phyloP scores from a whole-genome alignment of 805 yeast genomes.

The Wickerhamiella azyma region DNA sequence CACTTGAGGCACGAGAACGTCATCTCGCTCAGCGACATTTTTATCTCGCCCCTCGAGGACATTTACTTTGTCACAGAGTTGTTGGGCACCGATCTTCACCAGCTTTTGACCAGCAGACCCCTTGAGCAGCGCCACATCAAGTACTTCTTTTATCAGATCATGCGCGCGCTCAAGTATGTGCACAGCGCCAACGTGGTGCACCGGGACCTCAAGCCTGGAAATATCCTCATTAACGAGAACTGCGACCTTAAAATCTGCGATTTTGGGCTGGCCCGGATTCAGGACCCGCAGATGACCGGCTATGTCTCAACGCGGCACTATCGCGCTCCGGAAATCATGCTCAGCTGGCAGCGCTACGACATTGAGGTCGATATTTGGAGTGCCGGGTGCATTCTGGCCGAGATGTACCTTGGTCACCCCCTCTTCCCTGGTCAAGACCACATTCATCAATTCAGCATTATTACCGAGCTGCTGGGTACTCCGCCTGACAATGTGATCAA shows the following conservation, averaged over 20 bases:
- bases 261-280: conserved; percentile 90
- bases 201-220: conserved; percentile 70
- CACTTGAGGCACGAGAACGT: conserved; percentile 90
- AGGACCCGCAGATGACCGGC: conserved; percentile 98
- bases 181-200: conserved; percentile 89
- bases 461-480: conserved; percentile 88
- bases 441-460: conserved; percentile 93
- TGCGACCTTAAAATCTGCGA: conserved; percentile 87
- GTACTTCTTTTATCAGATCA: conserved; percentile 87
- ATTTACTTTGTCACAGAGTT: conserved; percentile 91
- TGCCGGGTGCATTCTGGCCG: conserved; percentile 94
- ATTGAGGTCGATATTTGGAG: conserved; percentile 97
- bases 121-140: conserved; percentile 93
- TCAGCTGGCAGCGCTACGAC: conserved; percentile 96
- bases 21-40: conserved; percentile 84
- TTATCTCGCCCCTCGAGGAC: conserved; percentile 87
- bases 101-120: conserved; percentile 83
- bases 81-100: conserved; percentile 92
- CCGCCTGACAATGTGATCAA: conserved; percentile 95
- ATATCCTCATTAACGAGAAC: conserved; percentile 74
- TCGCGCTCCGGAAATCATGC: conserved; percentile 97
- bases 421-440: conserved; percentile 97
- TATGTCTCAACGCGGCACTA: conserved; percentile 92
- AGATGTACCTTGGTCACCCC: conserved; percentile 95
- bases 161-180: conserved; percentile 74